Conservation (phyloP, 2,329 filamentous ascomycete genomes). For the Sporothrix pseudoabietina region DNA sequence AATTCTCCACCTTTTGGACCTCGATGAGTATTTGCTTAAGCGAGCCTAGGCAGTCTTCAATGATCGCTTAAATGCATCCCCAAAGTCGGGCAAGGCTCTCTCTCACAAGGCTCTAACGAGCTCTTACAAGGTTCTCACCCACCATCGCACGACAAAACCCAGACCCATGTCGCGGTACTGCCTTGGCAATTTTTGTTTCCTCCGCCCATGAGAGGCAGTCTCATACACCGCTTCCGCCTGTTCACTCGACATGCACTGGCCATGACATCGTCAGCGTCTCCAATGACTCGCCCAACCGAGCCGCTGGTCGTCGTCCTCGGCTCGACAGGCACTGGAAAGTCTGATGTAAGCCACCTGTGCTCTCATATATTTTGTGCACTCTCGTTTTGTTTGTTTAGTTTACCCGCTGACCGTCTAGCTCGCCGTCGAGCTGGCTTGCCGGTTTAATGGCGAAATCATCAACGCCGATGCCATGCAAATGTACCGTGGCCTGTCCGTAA, state of each 20-base stretch:
- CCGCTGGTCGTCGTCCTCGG: conserved; percentile 82
- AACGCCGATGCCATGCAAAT: conserved; percentile 99
- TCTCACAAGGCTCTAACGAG: not conserved
- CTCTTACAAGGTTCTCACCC: conserved; percentile 10
- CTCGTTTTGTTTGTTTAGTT: not conserved
- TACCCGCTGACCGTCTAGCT: conserved; percentile 58
- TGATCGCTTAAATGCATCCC: not conserved
- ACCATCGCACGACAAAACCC: not conserved
- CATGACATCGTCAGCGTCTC: conserved; percentile 44
- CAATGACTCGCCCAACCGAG: conserved; percentile 43
- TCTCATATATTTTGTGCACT: not conserved
- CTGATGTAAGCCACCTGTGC: conserved; percentile 62
- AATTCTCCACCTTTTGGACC: not conserved
- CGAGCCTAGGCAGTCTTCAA: not conserved
- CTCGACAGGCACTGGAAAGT: conserved; percentile 91
- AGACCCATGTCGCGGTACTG: conserved; percentile 3
- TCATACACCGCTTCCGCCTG: not conserved
- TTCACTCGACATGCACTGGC: conserved; percentile 34
- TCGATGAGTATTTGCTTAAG: not conserved
- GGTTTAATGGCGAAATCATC: conserved; percentile 89
- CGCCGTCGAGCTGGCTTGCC: conserved; percentile 81
- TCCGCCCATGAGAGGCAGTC: conserved; percentile 18
- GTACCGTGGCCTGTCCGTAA: conserved; percentile 86
- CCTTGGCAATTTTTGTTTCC: not conserved
- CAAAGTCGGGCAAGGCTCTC: not conserved